Evolutionary conservation across 768 basidiomycete genomes (phyloP).

Genomic region (Wakefieldia striispora): DNA sequence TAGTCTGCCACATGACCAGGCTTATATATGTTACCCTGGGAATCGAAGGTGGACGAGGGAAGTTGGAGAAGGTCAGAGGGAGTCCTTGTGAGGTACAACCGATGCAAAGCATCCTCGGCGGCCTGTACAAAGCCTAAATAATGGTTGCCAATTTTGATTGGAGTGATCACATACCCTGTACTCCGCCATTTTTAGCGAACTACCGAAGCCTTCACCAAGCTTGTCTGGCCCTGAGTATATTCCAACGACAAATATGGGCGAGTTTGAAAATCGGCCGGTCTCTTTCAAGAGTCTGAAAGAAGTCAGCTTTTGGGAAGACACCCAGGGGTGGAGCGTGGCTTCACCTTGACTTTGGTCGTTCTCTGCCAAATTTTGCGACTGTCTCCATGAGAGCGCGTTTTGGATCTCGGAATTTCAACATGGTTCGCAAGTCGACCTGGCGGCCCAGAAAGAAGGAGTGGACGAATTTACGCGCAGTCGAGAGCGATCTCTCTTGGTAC

Average conservation of each 20-base stretch:
- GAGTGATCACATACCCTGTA: constrained; percentile 60
- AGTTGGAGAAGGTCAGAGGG: constrained; percentile 67
- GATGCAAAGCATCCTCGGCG: constrained; percentile 80
- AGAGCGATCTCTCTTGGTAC: constrained; percentile 83
- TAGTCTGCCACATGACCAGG: constrained; percentile 47
- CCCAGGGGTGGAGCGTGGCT: background rate
- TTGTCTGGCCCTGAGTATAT: constrained; percentile 82
- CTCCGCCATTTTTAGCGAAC: constrained; percentile 92
- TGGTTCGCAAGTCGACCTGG: constrained; percentile 71
- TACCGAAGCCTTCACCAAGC: constrained; percentile 93
- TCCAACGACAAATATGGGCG: constrained; percentile 95
- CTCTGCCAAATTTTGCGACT: constrained; percentile 63
- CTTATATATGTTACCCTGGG: constrained; percentile 53
- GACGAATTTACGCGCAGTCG: constrained; percentile 83
- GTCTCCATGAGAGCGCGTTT: constrained; percentile 74
- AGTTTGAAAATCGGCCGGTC: constrained; percentile 86
- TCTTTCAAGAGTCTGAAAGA: constrained; percentile 76
- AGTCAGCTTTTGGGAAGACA: background rate
- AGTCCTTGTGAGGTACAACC: constrained; percentile 78
- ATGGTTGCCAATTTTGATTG: background rate
- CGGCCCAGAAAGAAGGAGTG: constrained; percentile 88
- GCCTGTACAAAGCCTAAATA: constrained; percentile 45
- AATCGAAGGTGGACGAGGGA: constrained; percentile 74
- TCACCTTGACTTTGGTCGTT: constrained; percentile 72
- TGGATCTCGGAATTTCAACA: constrained; percentile 83